phyloP scores from a whole-genome alignment of 768 basidiomycete species.

The Lyophyllum semitale region DNA sequence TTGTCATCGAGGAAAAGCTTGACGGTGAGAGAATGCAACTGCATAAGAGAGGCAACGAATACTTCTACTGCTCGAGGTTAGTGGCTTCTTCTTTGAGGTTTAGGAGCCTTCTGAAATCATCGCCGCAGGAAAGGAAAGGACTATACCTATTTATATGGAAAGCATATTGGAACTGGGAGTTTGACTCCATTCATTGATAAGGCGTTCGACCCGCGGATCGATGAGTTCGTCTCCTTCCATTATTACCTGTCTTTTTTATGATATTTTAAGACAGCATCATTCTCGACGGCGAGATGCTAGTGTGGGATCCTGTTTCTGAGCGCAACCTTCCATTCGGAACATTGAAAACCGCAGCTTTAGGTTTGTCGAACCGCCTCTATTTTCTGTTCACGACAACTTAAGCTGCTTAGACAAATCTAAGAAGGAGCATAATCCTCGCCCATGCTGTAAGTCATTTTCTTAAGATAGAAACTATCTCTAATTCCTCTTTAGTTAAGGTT shows the following conservation, averaged over 20 bases:
- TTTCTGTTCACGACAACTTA: neutral
- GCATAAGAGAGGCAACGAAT: constrained; percentile 90
- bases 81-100: constrained; percentile 1
- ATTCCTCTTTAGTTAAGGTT: constrained; percentile 72
- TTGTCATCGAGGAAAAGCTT: constrained; percentile 95
- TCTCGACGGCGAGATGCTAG: constrained; percentile 97
- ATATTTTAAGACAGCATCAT: constrained; percentile 63
- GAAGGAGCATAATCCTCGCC: constrained; percentile 74
- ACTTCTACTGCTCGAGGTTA: constrained; percentile 90
- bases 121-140: constrained; percentile 79
- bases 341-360: constrained; percentile 88
- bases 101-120: neutral
- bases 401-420: constrained; percentile 63
- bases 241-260: neutral
- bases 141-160: constrained; percentile 91
- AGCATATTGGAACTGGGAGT: constrained; percentile 78
- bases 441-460: constrained; percentile 71
- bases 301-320: constrained; percentile 91
- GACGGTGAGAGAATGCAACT: constrained; percentile 97
- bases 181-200: constrained; percentile 84
- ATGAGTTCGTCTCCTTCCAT: constrained; percentile 61
- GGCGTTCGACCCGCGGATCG: constrained; percentile 74
- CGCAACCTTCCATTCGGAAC: constrained; percentile 91
- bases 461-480: neutral
- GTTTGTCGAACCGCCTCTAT: constrained; percentile 37